Evolutionary conservation across 306 rosid species (phyloP), one percentile per base, ranked within the genome.

Genomic region (Prosopis cineraria): DNA sequence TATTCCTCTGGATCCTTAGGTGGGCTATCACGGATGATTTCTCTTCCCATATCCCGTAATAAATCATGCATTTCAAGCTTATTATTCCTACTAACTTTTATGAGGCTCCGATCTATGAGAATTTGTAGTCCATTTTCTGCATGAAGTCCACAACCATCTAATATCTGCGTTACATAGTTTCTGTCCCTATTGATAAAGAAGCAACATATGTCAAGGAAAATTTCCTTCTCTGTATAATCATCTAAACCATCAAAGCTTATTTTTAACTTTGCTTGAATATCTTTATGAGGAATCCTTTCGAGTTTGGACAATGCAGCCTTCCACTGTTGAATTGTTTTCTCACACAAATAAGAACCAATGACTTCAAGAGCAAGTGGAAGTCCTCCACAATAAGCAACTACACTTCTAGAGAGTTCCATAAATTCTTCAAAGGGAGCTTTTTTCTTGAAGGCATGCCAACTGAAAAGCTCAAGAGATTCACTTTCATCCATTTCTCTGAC

Each of bases 341-440:
- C 63, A 24, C 3, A 44, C 29, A 84, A 53, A 36, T 40, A 71
- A 10, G 76, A 84, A 0, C 84, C 87, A 58, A 71, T 40, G 7
- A 72, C 68, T 59, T 84, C 45, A 20, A 79, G 81, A 5, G 84
- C 81, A 0, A 84, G 10, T 8, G 82, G 87, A 25, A 80, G 10
- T 14, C 84, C 79, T 3, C 79, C 68, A n/a, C 36, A 45, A 1
- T 75, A 76, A 58, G 7, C 1, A 27, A 76, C 30, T 1, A 48
- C 76, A 0, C 11, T 0, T 44, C 31, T 70, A 0, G 82, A 76
- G 0, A 55, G 60, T 14, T 55, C 53, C 6, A 11, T 10, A 27
- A 41, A 75, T 5, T 29, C 52, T 29, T 79, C 76, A 0, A 2
- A 5, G 2, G 78, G 56, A 1, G 8, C 17, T 14, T n/a, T n/a